phyloP scores from a whole-genome alignment of 495 filamentous ascomycete genomes.

The Stereocaulon alpinum region DNA sequence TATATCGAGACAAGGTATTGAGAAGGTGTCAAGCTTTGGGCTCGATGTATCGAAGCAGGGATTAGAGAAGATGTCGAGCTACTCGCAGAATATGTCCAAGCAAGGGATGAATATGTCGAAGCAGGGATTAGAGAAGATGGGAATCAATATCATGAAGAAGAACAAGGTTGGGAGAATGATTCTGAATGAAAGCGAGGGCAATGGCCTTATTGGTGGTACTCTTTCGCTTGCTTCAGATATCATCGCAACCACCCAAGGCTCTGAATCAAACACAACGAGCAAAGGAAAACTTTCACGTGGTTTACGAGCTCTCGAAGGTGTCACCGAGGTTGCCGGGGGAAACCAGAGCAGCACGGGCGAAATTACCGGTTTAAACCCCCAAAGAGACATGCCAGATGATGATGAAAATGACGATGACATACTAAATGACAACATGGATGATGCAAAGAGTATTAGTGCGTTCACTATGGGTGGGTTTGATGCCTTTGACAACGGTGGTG shows the following conservation, averaged over 20 bases:
- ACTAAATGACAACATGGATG: background rate
- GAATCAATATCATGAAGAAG: background rate
- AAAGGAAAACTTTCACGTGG: no score
- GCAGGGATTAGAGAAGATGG: background rate
- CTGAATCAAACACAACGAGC: no score
- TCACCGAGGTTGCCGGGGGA: background rate
- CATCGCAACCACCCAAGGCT: background rate
- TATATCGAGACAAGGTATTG: conserved; percentile 1
- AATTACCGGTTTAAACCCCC: background rate
- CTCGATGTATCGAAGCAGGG: conserved; percentile 3
- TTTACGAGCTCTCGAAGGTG: no score
- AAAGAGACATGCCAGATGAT: background rate
- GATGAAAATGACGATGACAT: background rate
- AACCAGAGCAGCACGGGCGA: background rate
- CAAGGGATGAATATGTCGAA: conserved; percentile 2
- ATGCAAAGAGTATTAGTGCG: background rate
- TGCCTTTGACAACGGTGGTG: conserved; percentile 21
- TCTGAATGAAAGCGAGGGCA: background rate
- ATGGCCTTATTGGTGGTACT: background rate
- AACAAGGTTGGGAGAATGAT: background rate
- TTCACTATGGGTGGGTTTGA: background rate
- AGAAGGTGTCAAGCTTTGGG: background rate
- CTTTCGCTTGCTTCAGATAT: background rate
- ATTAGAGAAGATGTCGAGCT: background rate
- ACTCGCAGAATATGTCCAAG: background rate